phyloP scores from a whole-genome alignment of 805 yeast genomes.

The Torulaspora gathmanii region DNA sequence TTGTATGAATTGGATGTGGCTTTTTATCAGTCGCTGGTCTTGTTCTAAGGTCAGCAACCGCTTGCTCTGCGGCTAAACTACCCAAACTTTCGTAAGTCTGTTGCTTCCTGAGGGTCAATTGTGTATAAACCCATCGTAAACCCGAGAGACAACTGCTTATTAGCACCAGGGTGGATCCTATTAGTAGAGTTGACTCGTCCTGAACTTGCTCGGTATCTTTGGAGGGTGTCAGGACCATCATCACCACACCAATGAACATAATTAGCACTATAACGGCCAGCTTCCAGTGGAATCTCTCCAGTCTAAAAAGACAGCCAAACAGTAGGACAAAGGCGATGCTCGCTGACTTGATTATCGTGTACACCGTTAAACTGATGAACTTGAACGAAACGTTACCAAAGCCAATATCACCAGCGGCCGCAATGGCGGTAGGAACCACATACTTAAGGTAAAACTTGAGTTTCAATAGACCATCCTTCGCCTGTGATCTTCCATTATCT shows the following conservation, averaged over 20 bases:
- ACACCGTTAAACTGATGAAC: constrained; percentile 73
- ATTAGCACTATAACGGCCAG: constrained; percentile 63
- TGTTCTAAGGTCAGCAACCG: constrained; percentile 3
- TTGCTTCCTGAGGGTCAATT: constrained; percentile 62
- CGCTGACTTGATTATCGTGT: constrained; percentile 90
- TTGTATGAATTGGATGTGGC: constrained; percentile 76
- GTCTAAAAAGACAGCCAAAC: constrained; percentile 76
- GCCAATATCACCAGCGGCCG: constrained; percentile 92
- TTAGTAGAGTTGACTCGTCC: constrained; percentile 19
- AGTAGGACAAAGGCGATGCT: constrained; percentile 82
- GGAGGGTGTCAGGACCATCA: constrained; percentile 69
- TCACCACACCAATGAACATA: constrained; percentile 78
- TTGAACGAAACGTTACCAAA: constrained; percentile 80
- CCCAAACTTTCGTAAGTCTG: constrained; percentile 35
- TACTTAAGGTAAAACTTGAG: constrained; percentile 44
- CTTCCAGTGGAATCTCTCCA: constrained; percentile 70
- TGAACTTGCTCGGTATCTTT: constrained; percentile 16
- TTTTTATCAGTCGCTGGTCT: constrained; percentile 15
- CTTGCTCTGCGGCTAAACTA: not conserved
- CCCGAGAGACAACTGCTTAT: constrained; percentile 81
- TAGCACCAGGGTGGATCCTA: constrained; percentile 73
- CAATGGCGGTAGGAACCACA: constrained; percentile 78
- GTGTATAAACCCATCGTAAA: constrained; percentile 92
- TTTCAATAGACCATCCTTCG: constrained; percentile 13
- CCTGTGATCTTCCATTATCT: not conserved